phyloP scores from a whole-genome alignment of 495 filamentous ascomycete species.

The Hypomontagnella monticulosa region DNA sequence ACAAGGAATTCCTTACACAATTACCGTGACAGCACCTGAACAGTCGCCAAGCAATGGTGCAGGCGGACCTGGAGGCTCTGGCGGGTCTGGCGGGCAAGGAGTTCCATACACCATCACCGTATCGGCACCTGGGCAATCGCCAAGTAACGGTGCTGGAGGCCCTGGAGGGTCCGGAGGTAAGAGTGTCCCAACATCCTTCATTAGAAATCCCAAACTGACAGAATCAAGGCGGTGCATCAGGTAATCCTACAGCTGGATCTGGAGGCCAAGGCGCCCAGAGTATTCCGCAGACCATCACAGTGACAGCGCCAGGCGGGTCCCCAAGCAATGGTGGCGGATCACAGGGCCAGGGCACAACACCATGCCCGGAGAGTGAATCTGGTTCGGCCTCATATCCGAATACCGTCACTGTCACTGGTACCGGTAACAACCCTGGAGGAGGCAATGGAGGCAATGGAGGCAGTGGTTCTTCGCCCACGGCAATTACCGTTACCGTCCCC shows the following conservation, averaged over 20 bases:
- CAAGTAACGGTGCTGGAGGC: slow-evolving; percentile 18
- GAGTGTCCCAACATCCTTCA: background rate
- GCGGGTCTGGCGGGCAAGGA: slow-evolving; percentile 15
- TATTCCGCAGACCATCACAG: slow-evolving; percentile 31
- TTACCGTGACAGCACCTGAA: slow-evolving; percentile 34
- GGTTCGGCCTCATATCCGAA: slow-evolving; percentile 19
- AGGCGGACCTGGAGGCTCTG: slow-evolving; percentile 22
- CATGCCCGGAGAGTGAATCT: slow-evolving; percentile 30
- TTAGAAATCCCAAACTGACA: slow-evolving; percentile 3
- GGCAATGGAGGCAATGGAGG: slow-evolving; percentile 28
- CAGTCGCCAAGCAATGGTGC: slow-evolving; percentile 24
- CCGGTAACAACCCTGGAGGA: slow-evolving; percentile 23
- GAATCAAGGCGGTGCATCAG: slow-evolving; percentile 13
- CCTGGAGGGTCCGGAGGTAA: slow-evolving; percentile 30
- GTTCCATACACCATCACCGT: slow-evolving; percentile 20
- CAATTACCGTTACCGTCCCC: slow-evolving; percentile 29
- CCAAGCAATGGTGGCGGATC: slow-evolving; percentile 27
- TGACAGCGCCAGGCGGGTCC: slow-evolving; percentile 32
- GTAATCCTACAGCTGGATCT: slow-evolving; percentile 11
- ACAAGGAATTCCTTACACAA: slow-evolving; percentile 26
- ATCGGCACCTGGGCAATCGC: slow-evolving; percentile 18
- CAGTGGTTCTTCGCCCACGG: slow-evolving; percentile 24
- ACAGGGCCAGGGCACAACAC: slow-evolving; percentile 30
- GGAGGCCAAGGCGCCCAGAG: slow-evolving; percentile 31
- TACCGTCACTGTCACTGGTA: slow-evolving; percentile 22